Conservation (phyloP, 2,329 filamentous ascomycete genomes). For the Xylariaceae sp. region DNA sequence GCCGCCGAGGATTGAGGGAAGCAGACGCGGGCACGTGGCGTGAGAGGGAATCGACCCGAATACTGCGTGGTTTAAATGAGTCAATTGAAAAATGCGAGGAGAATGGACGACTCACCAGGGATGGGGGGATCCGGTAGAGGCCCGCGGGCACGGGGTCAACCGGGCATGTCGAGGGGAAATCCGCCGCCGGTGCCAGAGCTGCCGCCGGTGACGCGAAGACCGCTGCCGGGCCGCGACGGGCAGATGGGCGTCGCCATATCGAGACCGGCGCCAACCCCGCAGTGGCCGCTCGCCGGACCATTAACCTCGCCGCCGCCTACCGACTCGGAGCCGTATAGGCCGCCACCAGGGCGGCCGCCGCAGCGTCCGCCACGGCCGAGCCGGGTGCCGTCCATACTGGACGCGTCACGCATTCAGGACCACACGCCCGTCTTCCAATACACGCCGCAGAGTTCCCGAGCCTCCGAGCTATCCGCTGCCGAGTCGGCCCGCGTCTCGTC, state of each 20-base stretch:
- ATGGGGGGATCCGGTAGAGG: slow-evolving; percentile 43
- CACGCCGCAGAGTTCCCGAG: slow-evolving; percentile 28
- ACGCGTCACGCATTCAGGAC: slow-evolving; percentile 48
- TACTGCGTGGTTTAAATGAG: slow-evolving; percentile 40
- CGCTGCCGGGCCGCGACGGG: slow-evolving; percentile 31
- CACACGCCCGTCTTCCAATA: slow-evolving; percentile 48
- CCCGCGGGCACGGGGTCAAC: slow-evolving; percentile 46
- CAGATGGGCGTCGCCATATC: slow-evolving; percentile 42
- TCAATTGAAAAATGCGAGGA: slow-evolving; percentile 46
- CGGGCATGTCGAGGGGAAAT: slow-evolving; percentile 27
- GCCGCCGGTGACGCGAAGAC: slow-evolving; percentile 25
- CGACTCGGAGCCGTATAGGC: slow-evolving; percentile 37
- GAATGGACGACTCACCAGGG: slow-evolving; percentile 38
- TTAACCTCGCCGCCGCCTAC: slow-evolving; percentile 15
- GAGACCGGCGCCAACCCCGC: slow-evolving; percentile 29
- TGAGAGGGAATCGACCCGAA: slow-evolving; percentile 10
- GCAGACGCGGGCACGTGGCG: slow-evolving; percentile 13
- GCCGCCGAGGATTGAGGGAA: slow-evolving; percentile 11
- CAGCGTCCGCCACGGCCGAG: slow-evolving; percentile 54
- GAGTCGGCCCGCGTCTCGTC: slow-evolving; percentile 39
- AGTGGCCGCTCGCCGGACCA: slow-evolving; percentile 31
- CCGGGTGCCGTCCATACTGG: slow-evolving; percentile 50
- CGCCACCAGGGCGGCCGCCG: slow-evolving; percentile 45
- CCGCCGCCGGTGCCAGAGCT: slow-evolving; percentile 20
- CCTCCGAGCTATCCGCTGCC: slow-evolving; percentile 34